Conservation (phyloP, 2,329 filamentous ascomycete genomes). For the Ophidiomyces ophidiicola region DNA sequence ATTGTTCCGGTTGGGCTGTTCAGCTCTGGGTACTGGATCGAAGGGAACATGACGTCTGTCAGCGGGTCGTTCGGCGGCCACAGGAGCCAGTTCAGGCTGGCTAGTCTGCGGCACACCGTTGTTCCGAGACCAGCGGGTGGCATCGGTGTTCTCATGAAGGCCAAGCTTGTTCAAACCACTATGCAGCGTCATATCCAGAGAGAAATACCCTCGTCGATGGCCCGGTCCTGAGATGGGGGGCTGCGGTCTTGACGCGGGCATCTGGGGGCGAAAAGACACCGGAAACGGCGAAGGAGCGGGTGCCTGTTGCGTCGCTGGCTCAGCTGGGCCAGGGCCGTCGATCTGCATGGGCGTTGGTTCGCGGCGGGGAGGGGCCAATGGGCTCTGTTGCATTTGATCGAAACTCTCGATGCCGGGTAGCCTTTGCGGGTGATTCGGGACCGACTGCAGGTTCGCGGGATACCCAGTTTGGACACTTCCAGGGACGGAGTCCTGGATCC, state of each 20-base stretch:
- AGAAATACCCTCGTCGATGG: conserved; percentile 36
- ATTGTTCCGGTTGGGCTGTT: conserved; percentile 13
- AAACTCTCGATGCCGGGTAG: conserved; percentile 89
- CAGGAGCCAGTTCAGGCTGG: conserved; percentile 23
- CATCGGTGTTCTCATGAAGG: conserved; percentile 29
- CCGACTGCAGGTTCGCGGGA: conserved; percentile 30
- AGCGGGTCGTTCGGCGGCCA: conserved; percentile 6
- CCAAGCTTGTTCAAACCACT: conserved; percentile 35
- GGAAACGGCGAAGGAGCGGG: conserved; percentile 19
- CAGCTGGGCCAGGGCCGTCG: conserved; percentile 41
- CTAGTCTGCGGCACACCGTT: conserved; percentile 30
- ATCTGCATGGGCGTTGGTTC: conserved; percentile 66
- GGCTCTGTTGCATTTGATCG: conserved; percentile 57
- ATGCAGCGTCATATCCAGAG: conserved; percentile 38
- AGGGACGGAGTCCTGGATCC: conserved; percentile 64
- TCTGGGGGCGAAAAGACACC: conserved; percentile 25
- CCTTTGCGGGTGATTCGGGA: conserved; percentile 44
- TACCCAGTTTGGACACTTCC: conserved; percentile 47
- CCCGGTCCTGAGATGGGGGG: conserved; percentile 35
- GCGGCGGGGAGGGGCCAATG: conserved; percentile 51
- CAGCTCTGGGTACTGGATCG: neutral
- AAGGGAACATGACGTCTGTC: neutral
- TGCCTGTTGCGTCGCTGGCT: conserved; percentile 24
- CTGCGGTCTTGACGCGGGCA: conserved; percentile 25
- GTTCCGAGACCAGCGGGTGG: conserved; percentile 34